A percentile compares a stretch with the other conserved stretches of the same genome.
Evolutionary conservation across 2,329 filamentous ascomycete genomes (phyloP).

Genomic region (Claviceps fusiformis): DNA sequence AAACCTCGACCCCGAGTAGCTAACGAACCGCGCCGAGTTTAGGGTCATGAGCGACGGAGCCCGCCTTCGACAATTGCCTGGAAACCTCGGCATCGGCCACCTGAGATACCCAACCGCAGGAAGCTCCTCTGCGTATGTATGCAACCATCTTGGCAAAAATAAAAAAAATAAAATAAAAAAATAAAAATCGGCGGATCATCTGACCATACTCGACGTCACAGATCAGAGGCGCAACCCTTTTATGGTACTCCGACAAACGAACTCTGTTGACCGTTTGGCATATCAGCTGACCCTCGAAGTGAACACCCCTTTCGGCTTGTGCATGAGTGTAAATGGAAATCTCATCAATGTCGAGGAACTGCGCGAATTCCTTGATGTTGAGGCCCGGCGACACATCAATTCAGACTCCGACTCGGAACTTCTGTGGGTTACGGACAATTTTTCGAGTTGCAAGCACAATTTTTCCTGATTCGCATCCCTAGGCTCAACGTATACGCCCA

Average conservation of each 20-base stretch:
- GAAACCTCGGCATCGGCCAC: conserved; percentile 72
- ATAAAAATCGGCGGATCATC: neutral
- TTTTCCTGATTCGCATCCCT: conserved; percentile 7
- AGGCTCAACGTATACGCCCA: conserved; percentile 73
- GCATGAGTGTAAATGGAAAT: conserved; percentile 76
- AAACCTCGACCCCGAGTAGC: conserved; percentile 27
- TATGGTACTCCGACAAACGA: conserved; percentile 29
- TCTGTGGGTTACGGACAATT: conserved; percentile 4
- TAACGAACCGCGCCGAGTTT: conserved; percentile 15
- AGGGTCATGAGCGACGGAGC: conserved; percentile 31
- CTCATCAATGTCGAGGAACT: conserved; percentile 64
- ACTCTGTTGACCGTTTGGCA: neutral
- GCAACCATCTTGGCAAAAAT: neutral
- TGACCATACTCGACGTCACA: conserved; percentile 19
- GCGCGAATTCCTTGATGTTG: conserved; percentile 57
- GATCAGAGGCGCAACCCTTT: conserved; percentile 82
- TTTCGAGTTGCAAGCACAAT: neutral
- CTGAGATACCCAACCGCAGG: conserved; percentile 83
- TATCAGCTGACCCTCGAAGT: conserved; percentile 19
- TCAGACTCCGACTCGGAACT: conserved; percentile 74
- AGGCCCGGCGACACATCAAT: conserved; percentile 77
- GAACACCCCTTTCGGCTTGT: conserved; percentile 74
- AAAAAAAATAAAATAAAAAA: too few species aligned
- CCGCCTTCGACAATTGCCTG: conserved; percentile 45
- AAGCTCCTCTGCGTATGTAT: conserved; percentile 41